A percentile compares a stretch with the other conserved stretches of the same genome.
phyloP scores from a whole-genome alignment of 176 grass and related monocot species.

The Tillandsia fasciculata region DNA sequence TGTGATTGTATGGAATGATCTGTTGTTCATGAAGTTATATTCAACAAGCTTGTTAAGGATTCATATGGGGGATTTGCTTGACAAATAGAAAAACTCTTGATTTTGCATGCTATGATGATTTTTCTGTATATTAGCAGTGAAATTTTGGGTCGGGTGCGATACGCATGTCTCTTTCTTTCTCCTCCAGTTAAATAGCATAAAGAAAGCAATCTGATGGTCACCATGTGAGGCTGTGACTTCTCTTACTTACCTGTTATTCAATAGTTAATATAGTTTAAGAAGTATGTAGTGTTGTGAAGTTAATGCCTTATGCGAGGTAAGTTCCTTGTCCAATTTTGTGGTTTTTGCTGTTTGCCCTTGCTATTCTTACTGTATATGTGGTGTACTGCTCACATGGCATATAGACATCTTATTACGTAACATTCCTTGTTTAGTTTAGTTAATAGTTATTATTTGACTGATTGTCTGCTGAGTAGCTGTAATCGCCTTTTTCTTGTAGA shows the following conservation, averaged over 20 bases:
- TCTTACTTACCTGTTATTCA: too few species aligned
- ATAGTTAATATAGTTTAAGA: too few species aligned
- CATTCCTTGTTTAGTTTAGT: constrained; percentile 19
- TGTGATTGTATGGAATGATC: neutral
- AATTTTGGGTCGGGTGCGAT: neutral
- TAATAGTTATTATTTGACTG: constrained; percentile 9
- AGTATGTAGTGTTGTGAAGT: too few species aligned
- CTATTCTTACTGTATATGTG: too few species aligned
- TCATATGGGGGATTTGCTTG: neutral
- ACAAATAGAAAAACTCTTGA: neutral
- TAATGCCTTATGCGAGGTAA: too few species aligned
- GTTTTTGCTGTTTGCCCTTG: neutral
- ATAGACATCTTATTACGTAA: neutral
- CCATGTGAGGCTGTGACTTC: neutral
- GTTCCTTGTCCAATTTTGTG: too few species aligned
- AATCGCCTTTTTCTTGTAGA: constrained; percentile 44
- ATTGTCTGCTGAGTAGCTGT: constrained; percentile 6
- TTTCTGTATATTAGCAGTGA: neutral
- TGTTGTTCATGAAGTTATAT: neutral
- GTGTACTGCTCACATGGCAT: too few species aligned
- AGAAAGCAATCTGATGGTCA: neutral
- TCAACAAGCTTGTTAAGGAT: neutral
- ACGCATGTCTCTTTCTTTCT: neutral
- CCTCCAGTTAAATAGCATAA: neutral
- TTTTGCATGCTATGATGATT: neutral